phyloP scores from a whole-genome alignment of 2,329 filamentous ascomycete genomes.

The Nemania sp. region DNA sequence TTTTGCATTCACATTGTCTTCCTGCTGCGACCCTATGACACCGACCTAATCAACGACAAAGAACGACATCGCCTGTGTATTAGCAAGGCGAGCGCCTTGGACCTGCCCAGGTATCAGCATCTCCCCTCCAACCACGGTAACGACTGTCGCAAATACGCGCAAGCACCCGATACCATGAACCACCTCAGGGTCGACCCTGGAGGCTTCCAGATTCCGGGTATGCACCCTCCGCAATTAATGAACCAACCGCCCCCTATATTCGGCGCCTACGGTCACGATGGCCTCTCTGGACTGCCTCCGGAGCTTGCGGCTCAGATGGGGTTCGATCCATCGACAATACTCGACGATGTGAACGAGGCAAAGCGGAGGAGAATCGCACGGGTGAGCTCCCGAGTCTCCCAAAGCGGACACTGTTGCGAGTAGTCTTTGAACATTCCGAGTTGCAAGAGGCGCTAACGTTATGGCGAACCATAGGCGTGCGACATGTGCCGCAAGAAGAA shows the following conservation, averaged over 20 bases:
- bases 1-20: not conserved
- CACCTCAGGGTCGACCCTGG: constrained; percentile 47
- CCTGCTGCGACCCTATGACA: not conserved
- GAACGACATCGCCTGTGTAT: not conserved
- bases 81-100: not conserved
- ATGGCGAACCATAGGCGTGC: constrained; percentile 64
- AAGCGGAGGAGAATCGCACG: constrained; percentile 88
- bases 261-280: constrained; percentile 63
- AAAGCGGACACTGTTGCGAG: not conserved
- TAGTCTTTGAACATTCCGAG: not conserved
- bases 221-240: constrained; percentile 61
- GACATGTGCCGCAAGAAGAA: constrained; percentile 72
- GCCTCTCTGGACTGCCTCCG: constrained; percentile 59
- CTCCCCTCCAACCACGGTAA: constrained; percentile 1
- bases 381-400: constrained; percentile 53
- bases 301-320: constrained; percentile 65
- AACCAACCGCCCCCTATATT: constrained; percentile 72
- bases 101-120: no score
- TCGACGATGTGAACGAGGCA: constrained; percentile 74
- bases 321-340: constrained; percentile 56
- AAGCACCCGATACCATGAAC: constrained; percentile 46
- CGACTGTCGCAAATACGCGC: constrained; percentile 12
- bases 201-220: constrained; percentile 61
- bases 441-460: constrained; percentile 16
- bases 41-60: constrained; percentile 3